phyloP scores from a whole-genome alignment of 169 alveolate species.

The Eimeria brunetti region DNA sequence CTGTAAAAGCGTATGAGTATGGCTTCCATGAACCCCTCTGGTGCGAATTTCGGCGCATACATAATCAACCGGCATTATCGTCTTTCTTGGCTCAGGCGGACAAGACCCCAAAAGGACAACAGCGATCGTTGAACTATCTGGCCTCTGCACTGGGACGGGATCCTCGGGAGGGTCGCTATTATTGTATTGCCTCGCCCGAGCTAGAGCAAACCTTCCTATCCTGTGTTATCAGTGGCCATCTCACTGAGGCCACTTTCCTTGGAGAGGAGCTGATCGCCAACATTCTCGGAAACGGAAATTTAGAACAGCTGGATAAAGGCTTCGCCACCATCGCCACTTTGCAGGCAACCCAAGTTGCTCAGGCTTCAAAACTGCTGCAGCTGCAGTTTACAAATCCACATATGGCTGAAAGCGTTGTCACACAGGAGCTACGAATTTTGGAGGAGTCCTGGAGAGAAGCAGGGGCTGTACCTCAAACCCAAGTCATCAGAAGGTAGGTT shows the following conservation, averaged over 20 bases:
- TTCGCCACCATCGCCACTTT: constrained; percentile 48
- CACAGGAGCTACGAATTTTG: constrained; percentile 7
- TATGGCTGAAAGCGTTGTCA: constrained; percentile 55
- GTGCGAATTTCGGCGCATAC: neutral
- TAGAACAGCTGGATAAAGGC: constrained; percentile 11
- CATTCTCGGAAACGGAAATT: constrained; percentile 44
- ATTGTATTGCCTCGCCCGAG: constrained; percentile 38
- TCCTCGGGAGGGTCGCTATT: constrained; percentile 15
- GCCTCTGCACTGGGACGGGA: neutral
- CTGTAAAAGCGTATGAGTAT: neutral
- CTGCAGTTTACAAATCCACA: constrained; percentile 28
- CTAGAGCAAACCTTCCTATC: constrained; percentile 33
- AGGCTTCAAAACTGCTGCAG: constrained; percentile 50
- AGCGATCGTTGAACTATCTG: constrained; percentile 27
- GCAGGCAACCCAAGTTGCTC: constrained; percentile 65
- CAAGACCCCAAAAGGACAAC: constrained; percentile 45
- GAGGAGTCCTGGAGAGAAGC: constrained; percentile 51
- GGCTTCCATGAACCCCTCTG: neutral
- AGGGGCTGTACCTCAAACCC: constrained; percentile 32
- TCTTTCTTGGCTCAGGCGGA: constrained; percentile 22
- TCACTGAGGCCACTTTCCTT: constrained; percentile 51
- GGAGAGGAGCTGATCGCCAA: constrained; percentile 37
- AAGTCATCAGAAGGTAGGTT: constrained; percentile 8
- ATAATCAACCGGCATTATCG: neutral
- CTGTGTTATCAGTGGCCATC: constrained; percentile 50